Percentiles rank a stretch among this genome's conserved stretches.
phyloP scores from a whole-genome alignment of 768 basidiomycete species.

The Tylopilus sp. region DNA sequence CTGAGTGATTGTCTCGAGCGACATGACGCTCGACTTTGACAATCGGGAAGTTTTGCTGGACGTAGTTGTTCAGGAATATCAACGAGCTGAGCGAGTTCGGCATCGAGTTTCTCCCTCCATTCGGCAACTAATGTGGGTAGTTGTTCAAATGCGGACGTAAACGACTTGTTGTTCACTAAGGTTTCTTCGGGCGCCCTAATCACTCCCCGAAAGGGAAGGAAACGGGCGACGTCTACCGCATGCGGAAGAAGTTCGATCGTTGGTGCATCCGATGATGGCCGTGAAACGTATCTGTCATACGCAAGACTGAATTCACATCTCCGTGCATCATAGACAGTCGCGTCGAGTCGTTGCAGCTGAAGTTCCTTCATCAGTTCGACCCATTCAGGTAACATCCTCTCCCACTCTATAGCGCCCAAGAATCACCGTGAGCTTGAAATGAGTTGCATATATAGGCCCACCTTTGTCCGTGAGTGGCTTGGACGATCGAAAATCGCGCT shows the following conservation, averaged over 20 bases:
- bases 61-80: neutral
- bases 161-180: neutral
- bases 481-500: neutral
- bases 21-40: neutral
- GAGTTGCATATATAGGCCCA: neutral
- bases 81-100: constrained; percentile 4
- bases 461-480: constrained; percentile 11
- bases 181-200: neutral
- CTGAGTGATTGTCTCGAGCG: neutral
- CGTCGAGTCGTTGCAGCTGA: neutral
- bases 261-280: neutral
- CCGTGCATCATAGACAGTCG: neutral
- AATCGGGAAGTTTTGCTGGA: neutral
- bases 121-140: constrained; percentile 1
- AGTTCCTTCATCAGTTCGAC: neutral
- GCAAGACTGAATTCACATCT: neutral
- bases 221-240: neutral
- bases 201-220: neutral
- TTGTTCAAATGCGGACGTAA: too few species aligned
- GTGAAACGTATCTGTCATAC: neutral
- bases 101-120: constrained; percentile 8
- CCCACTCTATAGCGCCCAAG: constrained; percentile 1
- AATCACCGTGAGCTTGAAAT: neutral
- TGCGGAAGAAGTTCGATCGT: too few species aligned
- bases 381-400: constrained; percentile 1